Conservation (phyloP, 2,329 filamentous ascomycete species). For the Diaporthe eres region DNA sequence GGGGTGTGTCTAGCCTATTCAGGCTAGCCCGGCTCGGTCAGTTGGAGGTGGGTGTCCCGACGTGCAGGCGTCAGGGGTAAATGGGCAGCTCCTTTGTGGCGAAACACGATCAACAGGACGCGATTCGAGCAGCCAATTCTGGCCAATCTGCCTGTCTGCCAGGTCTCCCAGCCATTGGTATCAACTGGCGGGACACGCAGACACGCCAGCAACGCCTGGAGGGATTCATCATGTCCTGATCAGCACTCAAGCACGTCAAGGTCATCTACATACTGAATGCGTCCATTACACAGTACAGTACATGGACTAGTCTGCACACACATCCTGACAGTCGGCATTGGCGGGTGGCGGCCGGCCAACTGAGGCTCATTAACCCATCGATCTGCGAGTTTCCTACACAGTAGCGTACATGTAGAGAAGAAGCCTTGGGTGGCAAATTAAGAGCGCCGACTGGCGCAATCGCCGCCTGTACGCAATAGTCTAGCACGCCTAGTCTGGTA, state of each 20-base stretch:
- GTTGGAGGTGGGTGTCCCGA: not conserved
- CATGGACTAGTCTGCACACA: too few species aligned
- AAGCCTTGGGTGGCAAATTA: conserved; percentile 15
- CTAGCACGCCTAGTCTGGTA: not conserved
- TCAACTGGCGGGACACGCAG: not conserved
- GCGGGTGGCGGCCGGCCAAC: conserved; percentile 1
- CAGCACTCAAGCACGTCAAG: not conserved
- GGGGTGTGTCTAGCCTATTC: not conserved
- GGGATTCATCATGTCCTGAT: not conserved
- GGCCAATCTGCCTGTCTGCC: conserved; percentile 18
- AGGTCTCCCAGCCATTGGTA: conserved; percentile 3
- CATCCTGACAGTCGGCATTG: not conserved
- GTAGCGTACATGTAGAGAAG: not conserved
- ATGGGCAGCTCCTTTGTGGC: conserved; percentile 26
- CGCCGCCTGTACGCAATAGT: not conserved
- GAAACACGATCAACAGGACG: conserved; percentile 32
- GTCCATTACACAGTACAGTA: not conserved
- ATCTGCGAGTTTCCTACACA: not conserved
- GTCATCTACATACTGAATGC: not conserved
- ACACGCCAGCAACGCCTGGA: not conserved
- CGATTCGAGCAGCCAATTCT: conserved; percentile 27
- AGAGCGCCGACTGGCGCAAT: conserved; percentile 18
- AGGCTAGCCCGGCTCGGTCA: conserved; percentile 11
- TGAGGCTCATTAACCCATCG: not conserved
- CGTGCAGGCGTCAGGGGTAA: conserved; percentile 27